Evolutionary conservation across 176 grass and related monocot species (phyloP).

Genomic region (Avena atlantica): DNA sequence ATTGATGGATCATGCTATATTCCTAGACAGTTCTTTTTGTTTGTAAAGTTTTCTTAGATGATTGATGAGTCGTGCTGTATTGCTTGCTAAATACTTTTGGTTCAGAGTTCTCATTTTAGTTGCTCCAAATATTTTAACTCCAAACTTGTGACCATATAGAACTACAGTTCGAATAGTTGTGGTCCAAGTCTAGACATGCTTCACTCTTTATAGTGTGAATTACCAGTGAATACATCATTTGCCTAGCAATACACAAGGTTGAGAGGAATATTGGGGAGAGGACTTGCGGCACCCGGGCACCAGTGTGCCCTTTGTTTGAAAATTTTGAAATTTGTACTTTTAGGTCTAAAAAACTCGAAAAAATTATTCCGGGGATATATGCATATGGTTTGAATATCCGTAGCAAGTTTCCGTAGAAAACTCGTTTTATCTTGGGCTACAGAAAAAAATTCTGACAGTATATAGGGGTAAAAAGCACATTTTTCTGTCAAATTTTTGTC

Average conservation of each 20-base stretch:
- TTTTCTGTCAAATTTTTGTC: no score
- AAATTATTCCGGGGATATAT: no score
- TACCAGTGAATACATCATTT: constrained; percentile 13
- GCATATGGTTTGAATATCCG: no score
- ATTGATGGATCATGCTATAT: constrained; percentile 1
- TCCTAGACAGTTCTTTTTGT: neutral
- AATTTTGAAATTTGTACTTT: no score
- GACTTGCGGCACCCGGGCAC: no score
- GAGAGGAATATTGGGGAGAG: neutral
- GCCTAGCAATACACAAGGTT: neutral
- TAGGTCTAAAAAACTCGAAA: no score
- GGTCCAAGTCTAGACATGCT: constrained; percentile 15
- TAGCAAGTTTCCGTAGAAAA: no score
- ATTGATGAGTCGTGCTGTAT: neutral
- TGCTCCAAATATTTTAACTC: constrained; percentile 5
- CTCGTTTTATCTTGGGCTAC: no score
- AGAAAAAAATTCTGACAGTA: no score
- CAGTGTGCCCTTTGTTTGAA: no score
- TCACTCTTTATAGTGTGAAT: neutral
- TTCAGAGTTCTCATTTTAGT: neutral
- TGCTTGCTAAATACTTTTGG: neutral
- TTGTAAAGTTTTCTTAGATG: neutral
- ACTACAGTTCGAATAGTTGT: neutral
- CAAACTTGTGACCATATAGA: neutral
- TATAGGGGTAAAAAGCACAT: no score